Percentiles rank a stretch among this genome's conserved stretches.
These are phyloP conservation scores for Rhodotorula sp. DNA, from an alignment of 1,284 basidiomycete genomes.

Conservation along the genomic window DNA sequence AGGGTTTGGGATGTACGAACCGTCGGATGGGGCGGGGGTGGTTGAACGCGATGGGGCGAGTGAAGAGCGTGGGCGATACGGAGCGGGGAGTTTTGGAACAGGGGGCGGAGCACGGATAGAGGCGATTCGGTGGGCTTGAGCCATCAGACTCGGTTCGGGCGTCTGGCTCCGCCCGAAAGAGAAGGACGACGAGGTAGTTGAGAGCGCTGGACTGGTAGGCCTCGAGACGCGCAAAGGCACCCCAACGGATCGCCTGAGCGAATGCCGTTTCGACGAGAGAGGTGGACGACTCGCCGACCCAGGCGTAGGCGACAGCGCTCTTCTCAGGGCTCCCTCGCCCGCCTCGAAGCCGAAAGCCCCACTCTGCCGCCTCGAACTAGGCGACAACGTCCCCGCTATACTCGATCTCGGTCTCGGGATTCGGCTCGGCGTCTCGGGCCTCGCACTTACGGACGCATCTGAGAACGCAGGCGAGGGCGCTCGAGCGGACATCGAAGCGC, in stretches of 20 bases:
- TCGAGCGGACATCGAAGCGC: not conserved
- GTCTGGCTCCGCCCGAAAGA: slow-evolving; percentile 14
- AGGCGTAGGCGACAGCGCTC: slow-evolving; percentile 65
- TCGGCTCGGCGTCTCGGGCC: slow-evolving; percentile 39
- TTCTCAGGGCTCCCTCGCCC: slow-evolving; percentile 52
- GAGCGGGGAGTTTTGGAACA: not conserved
- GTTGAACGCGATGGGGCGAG: slow-evolving; percentile 42
- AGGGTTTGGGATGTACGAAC: slow-evolving; percentile 64
- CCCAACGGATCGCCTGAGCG: slow-evolving; percentile 17
- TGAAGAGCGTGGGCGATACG: slow-evolving; percentile 47
- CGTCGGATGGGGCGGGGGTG: no score
- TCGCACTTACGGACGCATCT: slow-evolving; percentile 21
- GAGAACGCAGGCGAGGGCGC: slow-evolving; percentile 39
- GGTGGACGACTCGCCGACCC: slow-evolving; percentile 30
- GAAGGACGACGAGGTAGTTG: slow-evolving; percentile 13
- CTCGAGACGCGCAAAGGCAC: slow-evolving; percentile 4
- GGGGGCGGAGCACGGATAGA: slow-evolving; percentile 11
- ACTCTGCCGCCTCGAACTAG: slow-evolving; percentile 14
- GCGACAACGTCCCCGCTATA: not conserved
- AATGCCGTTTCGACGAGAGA: not conserved
- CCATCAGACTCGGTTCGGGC: slow-evolving; percentile 33
- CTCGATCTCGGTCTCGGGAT: slow-evolving; percentile 35
- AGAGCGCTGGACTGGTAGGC: slow-evolving; percentile 11
- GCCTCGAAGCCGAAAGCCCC: slow-evolving; percentile 45
- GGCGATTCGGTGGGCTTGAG: slow-evolving; percentile 21